Conservation (phyloP, 176 grass and related monocot genomes). For the Eragrostis curvula region DNA sequence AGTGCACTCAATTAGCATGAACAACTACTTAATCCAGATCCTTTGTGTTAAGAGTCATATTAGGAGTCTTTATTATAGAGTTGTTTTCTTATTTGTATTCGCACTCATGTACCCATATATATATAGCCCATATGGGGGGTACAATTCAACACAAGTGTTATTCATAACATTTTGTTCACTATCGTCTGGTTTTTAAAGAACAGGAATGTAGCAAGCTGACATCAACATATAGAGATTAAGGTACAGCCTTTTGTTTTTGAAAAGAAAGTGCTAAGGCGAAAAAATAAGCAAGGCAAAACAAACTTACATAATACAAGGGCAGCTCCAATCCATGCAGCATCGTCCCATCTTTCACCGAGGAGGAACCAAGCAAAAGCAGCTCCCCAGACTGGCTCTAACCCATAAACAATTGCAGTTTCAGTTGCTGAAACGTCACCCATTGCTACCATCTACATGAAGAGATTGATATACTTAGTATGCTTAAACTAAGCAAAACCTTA, state of each 20-base stretch:
- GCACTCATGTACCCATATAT: no score
- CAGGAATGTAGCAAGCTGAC: background rate
- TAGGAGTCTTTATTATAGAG: no score
- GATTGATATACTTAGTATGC: background rate
- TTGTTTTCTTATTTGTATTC: no score
- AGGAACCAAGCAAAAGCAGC: conserved; percentile 90
- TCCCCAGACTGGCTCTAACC: conserved; percentile 91
- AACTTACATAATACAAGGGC: conserved; percentile 84
- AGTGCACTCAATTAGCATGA: conserved; percentile 2
- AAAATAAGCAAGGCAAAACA: background rate
- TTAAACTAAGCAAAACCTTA: conserved; percentile 25
- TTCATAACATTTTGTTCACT: no score
- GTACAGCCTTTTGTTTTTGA: background rate
- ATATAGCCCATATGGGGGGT: no score
- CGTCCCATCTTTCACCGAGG: conserved; percentile 94
- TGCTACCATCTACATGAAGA: conserved; percentile 68
- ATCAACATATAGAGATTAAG: conserved; percentile 8
- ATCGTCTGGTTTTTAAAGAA: background rate
- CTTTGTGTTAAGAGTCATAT: no score
- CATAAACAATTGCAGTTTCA: conserved; percentile 79
- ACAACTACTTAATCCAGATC: background rate
- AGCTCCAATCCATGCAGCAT: conserved; percentile 80
- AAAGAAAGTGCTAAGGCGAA: conserved; percentile 8
- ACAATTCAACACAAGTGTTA: no score
- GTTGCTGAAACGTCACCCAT: conserved; percentile 87